phyloP scores from a whole-genome alignment of 805 yeast species.

The Pichia exigua region DNA sequence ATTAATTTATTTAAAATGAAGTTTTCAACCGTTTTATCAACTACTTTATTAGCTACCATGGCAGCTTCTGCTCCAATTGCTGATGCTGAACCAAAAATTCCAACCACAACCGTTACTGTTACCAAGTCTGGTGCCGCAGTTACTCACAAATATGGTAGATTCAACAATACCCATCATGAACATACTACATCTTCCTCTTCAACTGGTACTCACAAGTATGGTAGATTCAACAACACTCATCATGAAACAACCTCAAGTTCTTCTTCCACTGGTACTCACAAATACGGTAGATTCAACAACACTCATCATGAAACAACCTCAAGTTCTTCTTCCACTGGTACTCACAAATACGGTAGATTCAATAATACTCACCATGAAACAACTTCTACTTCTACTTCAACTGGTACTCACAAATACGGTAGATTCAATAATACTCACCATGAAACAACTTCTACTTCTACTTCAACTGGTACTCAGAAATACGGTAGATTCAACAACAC shows the following conservation, averaged over 20 bases:
- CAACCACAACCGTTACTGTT: conserved; percentile 28
- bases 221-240: conserved; percentile 47
- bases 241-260: conserved; percentile 29
- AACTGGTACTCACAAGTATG: conserved; percentile 36
- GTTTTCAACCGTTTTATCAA: conserved; percentile 28
- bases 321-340: conserved; percentile 33
- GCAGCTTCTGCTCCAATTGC: conserved; percentile 24
- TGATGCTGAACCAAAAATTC: conserved; percentile 26
- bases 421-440: conserved; percentile 45
- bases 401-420: conserved; percentile 50
- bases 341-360: conserved; percentile 51
- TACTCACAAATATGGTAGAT: conserved; percentile 51
- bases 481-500: conserved; percentile 50
- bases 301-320: conserved; percentile 36
- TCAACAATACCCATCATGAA: conserved; percentile 35
- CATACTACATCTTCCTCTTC: conserved; percentile 14
- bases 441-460: conserved; percentile 31
- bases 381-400: conserved; percentile 29
- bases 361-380: conserved; percentile 40
- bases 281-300: conserved; percentile 43
- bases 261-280: conserved; percentile 35
- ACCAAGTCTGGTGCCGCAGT: conserved; percentile 25
- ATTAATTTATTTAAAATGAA: conserved; percentile 28
- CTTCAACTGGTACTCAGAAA: conserved; percentile 42
- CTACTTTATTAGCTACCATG: conserved; percentile 25